Conservation (phyloP, 2,329 filamentous ascomycete genomes). For the Nemania serpens region DNA sequence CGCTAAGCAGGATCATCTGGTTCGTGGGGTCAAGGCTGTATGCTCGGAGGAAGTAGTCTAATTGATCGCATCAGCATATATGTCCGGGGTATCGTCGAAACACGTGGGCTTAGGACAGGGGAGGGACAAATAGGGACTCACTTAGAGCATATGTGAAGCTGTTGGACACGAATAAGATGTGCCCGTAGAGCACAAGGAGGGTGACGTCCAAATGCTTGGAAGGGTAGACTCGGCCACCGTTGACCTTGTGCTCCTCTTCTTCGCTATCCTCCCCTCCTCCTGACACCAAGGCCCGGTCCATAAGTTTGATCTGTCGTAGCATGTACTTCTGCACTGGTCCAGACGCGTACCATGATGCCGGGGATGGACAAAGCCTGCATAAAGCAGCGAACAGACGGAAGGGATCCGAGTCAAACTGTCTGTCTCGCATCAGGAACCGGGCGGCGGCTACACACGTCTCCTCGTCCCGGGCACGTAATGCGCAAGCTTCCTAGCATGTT, state of each 20-base stretch:
- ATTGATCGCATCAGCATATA: neutral
- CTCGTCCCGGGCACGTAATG: conserved; percentile 78
- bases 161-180: conserved; percentile 83
- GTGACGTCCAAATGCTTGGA: conserved; percentile 71
- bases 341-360: conserved; percentile 75
- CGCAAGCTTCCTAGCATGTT: conserved; percentile 65
- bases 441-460: conserved; percentile 73
- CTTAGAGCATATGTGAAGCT: conserved; percentile 83
- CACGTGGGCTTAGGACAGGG: neutral
- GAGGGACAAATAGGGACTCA: conserved; percentile 41
- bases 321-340: conserved; percentile 89
- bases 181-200: conserved; percentile 85
- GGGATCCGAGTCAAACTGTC: conserved; percentile 77
- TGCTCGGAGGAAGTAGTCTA: conserved; percentile 82
- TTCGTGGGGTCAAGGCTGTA: conserved; percentile 76
- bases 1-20: conserved; percentile 76
- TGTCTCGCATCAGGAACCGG: conserved; percentile 83
- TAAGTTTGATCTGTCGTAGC: conserved; percentile 85
- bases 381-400: conserved; percentile 82
- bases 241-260: conserved; percentile 40
- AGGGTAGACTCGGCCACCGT: conserved; percentile 43
- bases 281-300: conserved; percentile 68
- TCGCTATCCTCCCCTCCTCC: conserved; percentile 50
- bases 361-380: conserved; percentile 76
- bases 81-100: neutral